Conservation (phyloP, 1,284 basidiomycete species). For the Porogramme epimiltina region DNA sequence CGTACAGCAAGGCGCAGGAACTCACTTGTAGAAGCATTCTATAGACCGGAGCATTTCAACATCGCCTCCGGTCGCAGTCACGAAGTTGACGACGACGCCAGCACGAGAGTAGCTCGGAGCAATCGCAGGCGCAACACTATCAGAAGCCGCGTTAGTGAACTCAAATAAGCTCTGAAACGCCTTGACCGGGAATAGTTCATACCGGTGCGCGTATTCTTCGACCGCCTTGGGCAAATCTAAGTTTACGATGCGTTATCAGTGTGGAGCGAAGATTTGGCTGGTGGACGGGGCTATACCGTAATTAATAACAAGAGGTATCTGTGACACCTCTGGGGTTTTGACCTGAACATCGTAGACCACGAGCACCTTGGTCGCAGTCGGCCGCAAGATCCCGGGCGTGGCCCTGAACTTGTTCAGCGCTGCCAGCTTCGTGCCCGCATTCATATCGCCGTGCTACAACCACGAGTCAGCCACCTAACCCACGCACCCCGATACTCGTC, state of each 20-base stretch:
- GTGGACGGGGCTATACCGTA: slow-evolving; percentile 60
- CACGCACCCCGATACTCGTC: neutral
- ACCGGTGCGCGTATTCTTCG: slow-evolving; percentile 94
- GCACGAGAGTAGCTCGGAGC: slow-evolving; percentile 80
- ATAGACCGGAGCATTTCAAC: slow-evolving; percentile 97
- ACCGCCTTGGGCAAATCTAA: slow-evolving; percentile 91
- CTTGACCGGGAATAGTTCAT: too few species aligned
- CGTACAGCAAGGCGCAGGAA: neutral
- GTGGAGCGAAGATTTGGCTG: neutral
- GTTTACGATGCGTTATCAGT: neutral
- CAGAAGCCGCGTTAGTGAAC: slow-evolving; percentile 6
- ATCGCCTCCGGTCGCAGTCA: slow-evolving; percentile 94
- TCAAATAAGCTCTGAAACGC: too few species aligned
- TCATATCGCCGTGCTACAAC: slow-evolving; percentile 84
- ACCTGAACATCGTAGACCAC: slow-evolving; percentile 92
- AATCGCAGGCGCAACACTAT: slow-evolving; percentile 79
- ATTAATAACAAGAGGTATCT: slow-evolving; percentile 90
- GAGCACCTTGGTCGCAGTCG: slow-evolving; percentile 69
- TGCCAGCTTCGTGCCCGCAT: slow-evolving; percentile 75
- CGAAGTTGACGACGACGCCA: slow-evolving; percentile 92
- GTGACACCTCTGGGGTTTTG: slow-evolving; percentile 86
- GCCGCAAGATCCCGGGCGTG: slow-evolving; percentile 57
- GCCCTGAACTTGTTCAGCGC: slow-evolving; percentile 81
- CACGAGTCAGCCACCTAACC: neutral
- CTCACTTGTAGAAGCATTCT: slow-evolving; percentile 94